Evolutionary conservation across 352 stramenopile genomes (phyloP).

Genomic region (Phytophthora pistaciae): DNA sequence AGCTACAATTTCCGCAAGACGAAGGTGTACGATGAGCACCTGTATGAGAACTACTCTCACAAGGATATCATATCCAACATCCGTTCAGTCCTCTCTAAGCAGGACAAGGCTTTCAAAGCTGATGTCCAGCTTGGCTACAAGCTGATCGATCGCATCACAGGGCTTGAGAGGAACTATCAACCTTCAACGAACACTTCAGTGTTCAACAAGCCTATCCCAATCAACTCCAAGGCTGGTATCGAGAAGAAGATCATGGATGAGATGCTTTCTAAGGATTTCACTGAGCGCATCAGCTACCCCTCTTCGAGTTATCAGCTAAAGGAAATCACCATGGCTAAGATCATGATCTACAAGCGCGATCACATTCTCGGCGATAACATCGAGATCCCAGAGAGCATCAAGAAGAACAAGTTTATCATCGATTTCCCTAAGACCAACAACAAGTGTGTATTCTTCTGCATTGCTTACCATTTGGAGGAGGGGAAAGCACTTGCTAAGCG

Average conservation of each 20-base stretch:
- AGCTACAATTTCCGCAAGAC: no score
- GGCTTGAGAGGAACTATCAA: background rate
- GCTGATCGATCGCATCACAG: background rate
- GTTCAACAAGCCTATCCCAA: background rate
- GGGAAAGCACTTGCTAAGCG: background rate
- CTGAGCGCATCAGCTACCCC: background rate
- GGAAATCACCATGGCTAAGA: background rate
- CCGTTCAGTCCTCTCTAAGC: no score
- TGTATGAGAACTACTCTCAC: no score
- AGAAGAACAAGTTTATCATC: conserved; percentile 19
- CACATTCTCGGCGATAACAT: background rate
- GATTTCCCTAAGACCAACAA: conserved; percentile 21
- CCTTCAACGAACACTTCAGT: background rate
- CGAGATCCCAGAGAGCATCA: conserved; percentile 2
- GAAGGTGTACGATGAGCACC: no score
- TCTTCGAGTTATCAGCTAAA: background rate
- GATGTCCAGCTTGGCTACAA: background rate
- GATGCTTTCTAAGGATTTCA: background rate
- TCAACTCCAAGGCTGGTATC: background rate
- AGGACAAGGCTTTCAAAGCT: background rate
- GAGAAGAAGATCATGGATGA: background rate
- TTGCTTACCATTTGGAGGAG: conserved; percentile 13
- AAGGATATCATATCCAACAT: no score
- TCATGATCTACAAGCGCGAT: background rate
- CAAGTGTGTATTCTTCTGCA: conserved; percentile 24